Base-by-base conservation (phyloP, 139 green algal species). In the Chlamydomonas incerta region DNA sequence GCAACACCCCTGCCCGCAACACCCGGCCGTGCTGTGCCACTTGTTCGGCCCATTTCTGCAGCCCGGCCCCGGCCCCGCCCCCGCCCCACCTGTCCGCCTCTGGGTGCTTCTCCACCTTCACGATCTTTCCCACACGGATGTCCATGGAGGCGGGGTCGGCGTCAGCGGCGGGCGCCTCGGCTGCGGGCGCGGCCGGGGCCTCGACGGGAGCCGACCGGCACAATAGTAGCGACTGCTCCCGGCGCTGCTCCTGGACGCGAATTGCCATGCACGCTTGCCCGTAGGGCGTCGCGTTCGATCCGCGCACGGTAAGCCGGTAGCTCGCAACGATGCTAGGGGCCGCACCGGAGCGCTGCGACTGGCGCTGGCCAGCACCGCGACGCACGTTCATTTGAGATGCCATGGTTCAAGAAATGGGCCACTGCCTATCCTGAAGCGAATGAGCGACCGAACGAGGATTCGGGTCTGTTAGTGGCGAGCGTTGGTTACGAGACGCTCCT, bases 11-110 rank as follows among this genome's bases (percentile, higher is more conserved):
- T n/a, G n/a, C n/a, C n/a, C n/a, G n/a, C n/a, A n/a, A n/a, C n/a
- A n/a, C n/a, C n/a, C n/a, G n/a, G n/a, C n/a, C n/a, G n/a, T n/a
- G n/a, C n/a, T n/a, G n/a, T n/a, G n/a, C n/a, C n/a, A n/a, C n/a
- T n/a, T n/a, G n/a, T n/a, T n/a, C n/a, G n/a, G n/a, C n/a, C n/a
- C n/a, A n/a, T n/a, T n/a, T n/a, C n/a, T n/a, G n/a, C n/a, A n/a
- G n/a, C n/a, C n/a, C n/a, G n/a, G n/a, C n/a, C n/a, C n/a, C n/a
- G n/a, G n/a, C n/a, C n/a, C n/a, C n/a, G n/a, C n/a, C n/a, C n/a
- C n/a, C n/a, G n/a, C n/a, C 41, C 0, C 34, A 75, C 79, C 79
- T 85, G 74, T 96, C 93, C 1, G 93, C 93, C 69, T 96, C 93
- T 13, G 92, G 91, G 71, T 96, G 93, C 77, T 90, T 83, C 67